Base-by-base conservation (phyloP, 2,329 filamentous ascomycete genomes). In the Sporothrix protearum region DNA sequence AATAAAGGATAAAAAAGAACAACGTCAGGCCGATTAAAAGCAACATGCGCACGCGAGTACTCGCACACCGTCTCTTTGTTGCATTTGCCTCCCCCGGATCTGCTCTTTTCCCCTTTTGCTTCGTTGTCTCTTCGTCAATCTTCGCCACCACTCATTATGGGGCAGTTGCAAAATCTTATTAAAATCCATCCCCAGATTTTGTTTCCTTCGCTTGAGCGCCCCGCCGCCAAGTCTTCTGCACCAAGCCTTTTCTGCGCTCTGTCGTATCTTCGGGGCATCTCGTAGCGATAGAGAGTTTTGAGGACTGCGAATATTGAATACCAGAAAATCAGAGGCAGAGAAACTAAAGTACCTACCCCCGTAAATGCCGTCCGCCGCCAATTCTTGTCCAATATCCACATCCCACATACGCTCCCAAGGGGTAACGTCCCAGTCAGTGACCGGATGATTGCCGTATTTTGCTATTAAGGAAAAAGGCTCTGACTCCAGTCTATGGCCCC, bases 241-340 rank as follows among this genome's bases (percentile, higher is more conserved):
- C 22, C 33, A 61, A 42, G 59, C 19, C 14, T 42, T n/a, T 22
- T 25, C 5, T 28, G 36, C 3, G 1, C 3, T 47, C 61, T n/a
- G 61, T 42, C 14, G 28, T 51, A 22, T 67, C 63, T 67, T 67
- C 63, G 45, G 63, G 42, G 28, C 45, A 67, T 67, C 28, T 51
- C 10, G 10, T 14, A 67, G 45, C 63, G 45, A 19, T 3, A 22
- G 42, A 49, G 49, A 22, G 39, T 25, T n/a, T 28, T 28, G n/a
- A 39, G n/a, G n/a, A 28, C 22, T 55, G 51, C 22, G 51, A 55
- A 55, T 22, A 55, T 28, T 55, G 22, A 14, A 55, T 55, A 55
- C 51, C 51, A 30, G 25, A 47, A 12, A 3, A 14, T 12, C 42
- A 19, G 42, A 12, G 3, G 12, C 7, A 47, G 42, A 47, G 42